These are phyloP conservation scores for Tylopilus subfusipes DNA, from an alignment of 768 basidiomycete genomes.

Conservation along the genomic window DNA sequence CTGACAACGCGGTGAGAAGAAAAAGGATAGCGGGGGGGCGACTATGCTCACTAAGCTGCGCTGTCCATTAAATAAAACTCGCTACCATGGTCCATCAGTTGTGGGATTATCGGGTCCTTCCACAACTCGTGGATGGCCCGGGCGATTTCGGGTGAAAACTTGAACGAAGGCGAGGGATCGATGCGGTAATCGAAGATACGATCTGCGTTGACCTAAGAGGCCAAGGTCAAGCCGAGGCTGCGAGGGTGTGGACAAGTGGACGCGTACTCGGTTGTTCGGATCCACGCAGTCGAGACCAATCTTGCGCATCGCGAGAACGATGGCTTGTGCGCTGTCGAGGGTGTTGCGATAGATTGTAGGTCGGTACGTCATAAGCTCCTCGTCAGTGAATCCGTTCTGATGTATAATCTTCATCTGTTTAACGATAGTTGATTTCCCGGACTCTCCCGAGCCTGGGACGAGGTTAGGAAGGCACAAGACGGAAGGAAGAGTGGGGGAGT, in stretches of 20 bases:
- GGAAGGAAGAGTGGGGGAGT: not conserved
- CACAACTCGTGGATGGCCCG: constrained; percentile 65
- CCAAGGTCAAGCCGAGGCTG: constrained; percentile 10
- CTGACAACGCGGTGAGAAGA: constrained; percentile 34
- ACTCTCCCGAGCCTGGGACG: constrained; percentile 84
- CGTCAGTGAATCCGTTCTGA: constrained; percentile 79
- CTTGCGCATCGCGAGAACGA: constrained; percentile 84
- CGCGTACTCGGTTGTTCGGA: constrained; percentile 53
- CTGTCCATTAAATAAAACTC: constrained; percentile 95
- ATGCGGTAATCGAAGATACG: constrained; percentile 57
- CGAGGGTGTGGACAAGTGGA: not conserved
- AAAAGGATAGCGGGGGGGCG: not conserved
- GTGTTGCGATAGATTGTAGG: constrained; percentile 83
- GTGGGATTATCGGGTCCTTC: constrained; percentile 60
- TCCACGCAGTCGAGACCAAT: constrained; percentile 75
- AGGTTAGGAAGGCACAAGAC: not conserved
- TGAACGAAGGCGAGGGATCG: constrained; percentile 40
- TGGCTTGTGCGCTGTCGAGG: constrained; percentile 82
- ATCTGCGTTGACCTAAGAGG: constrained; percentile 45
- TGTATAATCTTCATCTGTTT: constrained; percentile 99
- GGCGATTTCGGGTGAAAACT: constrained; percentile 62
- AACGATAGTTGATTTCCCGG: constrained; percentile 92
- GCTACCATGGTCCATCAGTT: constrained; percentile 53
- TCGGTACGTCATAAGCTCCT: constrained; percentile 74
- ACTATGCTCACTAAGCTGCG: constrained; percentile 71